Evolutionary conservation across 2,329 filamentous ascomycete species (phyloP).

Genomic region (Emergomyces pasteurianus): DNA sequence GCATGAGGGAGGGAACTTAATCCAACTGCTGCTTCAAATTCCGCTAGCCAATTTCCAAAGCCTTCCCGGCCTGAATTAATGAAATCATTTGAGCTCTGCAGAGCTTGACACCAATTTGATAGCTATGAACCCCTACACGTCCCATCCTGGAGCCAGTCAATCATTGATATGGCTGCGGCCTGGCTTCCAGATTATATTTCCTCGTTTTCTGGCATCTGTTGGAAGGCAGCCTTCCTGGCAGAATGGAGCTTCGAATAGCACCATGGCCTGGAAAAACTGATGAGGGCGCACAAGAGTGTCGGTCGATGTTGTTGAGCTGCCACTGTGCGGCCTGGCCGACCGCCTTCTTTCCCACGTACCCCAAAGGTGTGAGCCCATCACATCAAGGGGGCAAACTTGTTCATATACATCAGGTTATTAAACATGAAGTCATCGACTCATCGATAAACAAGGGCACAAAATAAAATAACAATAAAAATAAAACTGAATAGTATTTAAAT

Average conservation of each 20-base stretch:
- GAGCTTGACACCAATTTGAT: background rate
- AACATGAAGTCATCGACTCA: no score
- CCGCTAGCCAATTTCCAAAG: background rate
- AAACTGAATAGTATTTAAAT: background rate
- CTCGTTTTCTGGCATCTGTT: no score
- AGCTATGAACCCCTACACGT: conserved; percentile 21
- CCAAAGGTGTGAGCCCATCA: no score
- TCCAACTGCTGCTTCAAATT: background rate
- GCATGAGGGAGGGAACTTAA: no score
- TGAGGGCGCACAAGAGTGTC: conserved; percentile 40
- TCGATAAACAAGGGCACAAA: no score
- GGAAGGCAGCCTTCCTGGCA: conserved; percentile 47
- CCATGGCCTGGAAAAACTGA: conserved; percentile 49
- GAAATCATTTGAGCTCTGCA: background rate
- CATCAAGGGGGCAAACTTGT: no score
- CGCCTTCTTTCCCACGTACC: conserved; percentile 38
- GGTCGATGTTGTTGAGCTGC: conserved; percentile 35
- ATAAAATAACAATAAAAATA: background rate
- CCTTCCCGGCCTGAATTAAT: background rate
- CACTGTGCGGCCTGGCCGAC: conserved; percentile 30
- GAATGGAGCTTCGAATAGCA: conserved; percentile 42
- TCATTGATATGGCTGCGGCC: no score
- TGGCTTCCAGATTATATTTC: no score
- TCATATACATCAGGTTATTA: no score
- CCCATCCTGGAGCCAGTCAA: conserved; percentile 25